phyloP scores from a whole-genome alignment of 768 basidiomycete species.

The Phaffia tasmanica region DNA sequence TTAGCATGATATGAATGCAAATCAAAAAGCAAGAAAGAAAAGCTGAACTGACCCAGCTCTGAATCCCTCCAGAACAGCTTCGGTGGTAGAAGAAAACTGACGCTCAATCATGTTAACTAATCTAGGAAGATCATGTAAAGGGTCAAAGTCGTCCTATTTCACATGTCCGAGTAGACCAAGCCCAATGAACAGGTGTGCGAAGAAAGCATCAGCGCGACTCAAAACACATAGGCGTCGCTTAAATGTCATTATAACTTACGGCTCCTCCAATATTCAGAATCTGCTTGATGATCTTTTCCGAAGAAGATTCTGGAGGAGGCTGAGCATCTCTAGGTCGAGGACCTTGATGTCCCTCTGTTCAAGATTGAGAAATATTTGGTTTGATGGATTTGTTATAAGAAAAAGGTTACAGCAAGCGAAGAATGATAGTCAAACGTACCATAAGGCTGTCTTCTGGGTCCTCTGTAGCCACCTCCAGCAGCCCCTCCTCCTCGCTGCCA shows the following conservation, averaged over 20 bases:
- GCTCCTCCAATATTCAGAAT: slow-evolving; percentile 22
- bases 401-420: neutral
- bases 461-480: slow-evolving; percentile 5
- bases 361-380: slow-evolving; percentile 4
- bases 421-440: neutral
- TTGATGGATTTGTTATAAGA: neutral
- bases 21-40: neutral
- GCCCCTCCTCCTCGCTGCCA: neutral
- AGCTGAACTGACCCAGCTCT: slow-evolving; percentile 34
- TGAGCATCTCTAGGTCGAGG: slow-evolving; percentile 12
- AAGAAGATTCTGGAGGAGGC: slow-evolving; percentile 18
- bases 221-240: neutral
- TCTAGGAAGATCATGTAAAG: slow-evolving; percentile 35
- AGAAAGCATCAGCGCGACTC: too few species aligned
- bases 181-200: neutral
- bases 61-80: slow-evolving; percentile 38
- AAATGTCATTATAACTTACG: neutral
- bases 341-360: slow-evolving; percentile 21
- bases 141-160: slow-evolving; percentile 36
- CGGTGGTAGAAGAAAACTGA: slow-evolving; percentile 34
- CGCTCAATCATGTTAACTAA: slow-evolving; percentile 33
- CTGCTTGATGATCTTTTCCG: slow-evolving; percentile 26
- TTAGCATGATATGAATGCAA: neutral
- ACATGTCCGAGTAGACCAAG: neutral
- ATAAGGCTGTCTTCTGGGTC: slow-evolving; percentile 5